Base-by-base conservation (phyloP, 352 stramenopile genomes). In the Ophiocytium majus region DNA sequence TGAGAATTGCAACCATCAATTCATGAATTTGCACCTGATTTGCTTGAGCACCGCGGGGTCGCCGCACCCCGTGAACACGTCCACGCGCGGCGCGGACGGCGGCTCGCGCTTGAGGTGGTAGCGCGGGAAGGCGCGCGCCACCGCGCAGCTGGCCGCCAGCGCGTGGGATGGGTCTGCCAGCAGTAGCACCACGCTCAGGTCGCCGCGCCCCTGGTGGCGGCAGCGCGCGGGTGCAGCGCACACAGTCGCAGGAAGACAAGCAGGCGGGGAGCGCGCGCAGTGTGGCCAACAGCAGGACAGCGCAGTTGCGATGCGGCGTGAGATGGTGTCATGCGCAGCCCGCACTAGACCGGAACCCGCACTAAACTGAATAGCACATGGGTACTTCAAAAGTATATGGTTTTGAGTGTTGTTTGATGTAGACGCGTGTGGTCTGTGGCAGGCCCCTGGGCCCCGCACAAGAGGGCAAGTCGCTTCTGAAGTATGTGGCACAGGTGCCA, bases 41-140 rank as follows among this genome's bases (percentile, higher is more conserved):
- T 83, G 84, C 1, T 31, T 28, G 49, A 84, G 50, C 10, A 9
- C 14, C 50, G 43, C 32, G 31, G 57, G 0, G 32, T 31, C 17
- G 23, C n/a, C 34, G 34, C 34, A 1, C 10, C 43, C 1, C 28
- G 19, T 35, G 9, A 37, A 37, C 0, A 82, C 34, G 36, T 87
- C 43, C 37, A 74, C 31, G 34, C 28, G 36, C 10, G 71, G 17
- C 19, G 80, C 76, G 80, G 9, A 0, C 74, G 78, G 71, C 9
- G 19, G 36, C 1, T 83, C 82, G 35, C 49, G 57, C 90, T 94
- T 95, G 83, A 79, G 86, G 5, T 79, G 88, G 87, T 92, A 96
- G 1, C 92, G 31, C 35, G 93, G 92, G 87, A 96, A 94, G 9
- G 91, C 90, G 64, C 90, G 90, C 0, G 90, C 90, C 17, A 95